These are phyloP conservation scores for Hyaloperonospora arabidopsidis DNA, from an alignment of 352 stramenopile species.

Conservation along the genomic window DNA sequence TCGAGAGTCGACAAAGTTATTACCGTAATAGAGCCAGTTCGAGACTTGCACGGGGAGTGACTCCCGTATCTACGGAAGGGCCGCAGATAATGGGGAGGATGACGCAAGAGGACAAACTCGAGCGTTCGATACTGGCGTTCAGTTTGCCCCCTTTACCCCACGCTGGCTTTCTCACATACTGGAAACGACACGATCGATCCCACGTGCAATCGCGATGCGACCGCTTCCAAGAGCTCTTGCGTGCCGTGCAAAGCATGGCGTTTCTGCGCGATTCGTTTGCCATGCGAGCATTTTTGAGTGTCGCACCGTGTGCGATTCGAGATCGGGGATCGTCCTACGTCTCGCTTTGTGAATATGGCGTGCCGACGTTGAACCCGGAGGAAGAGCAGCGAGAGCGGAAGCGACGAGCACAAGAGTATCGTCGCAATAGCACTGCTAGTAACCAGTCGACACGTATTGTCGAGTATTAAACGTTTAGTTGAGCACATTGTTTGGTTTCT, in stretches of 20 bases:
- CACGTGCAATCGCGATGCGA: constrained; percentile 63
- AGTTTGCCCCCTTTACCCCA: constrained; percentile 58
- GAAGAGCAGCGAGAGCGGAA: constrained; percentile 69
- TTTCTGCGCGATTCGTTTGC: constrained; percentile 52
- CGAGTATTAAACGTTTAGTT: constrained; percentile 34
- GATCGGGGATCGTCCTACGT: constrained; percentile 77
- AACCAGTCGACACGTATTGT: constrained; percentile 34
- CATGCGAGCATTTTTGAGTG: constrained; percentile 70
- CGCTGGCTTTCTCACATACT: constrained; percentile 70
- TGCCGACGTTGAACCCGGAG: constrained; percentile 54
- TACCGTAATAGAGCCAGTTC: constrained; percentile 32
- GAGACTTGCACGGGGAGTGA: constrained; percentile 16
- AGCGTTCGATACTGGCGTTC: constrained; percentile 54
- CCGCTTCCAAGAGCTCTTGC: constrained; percentile 67
- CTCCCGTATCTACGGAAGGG: constrained; percentile 3
- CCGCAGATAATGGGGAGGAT: not conserved
- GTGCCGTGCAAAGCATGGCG: constrained; percentile 54
- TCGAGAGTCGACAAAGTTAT: constrained; percentile 56
- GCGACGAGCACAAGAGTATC: constrained; percentile 57
- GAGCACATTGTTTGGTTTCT: constrained; percentile 14
- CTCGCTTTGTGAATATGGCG: constrained; percentile 67
- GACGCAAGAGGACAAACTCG: constrained; percentile 34
- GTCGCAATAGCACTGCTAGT: constrained; percentile 66
- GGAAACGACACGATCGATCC: constrained; percentile 70
- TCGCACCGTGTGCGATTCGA: constrained; percentile 53